A percentile compares a stretch with the other conserved stretches of the same genome.
These are phyloP conservation scores for Carpinus fangiana DNA, from an alignment of 306 rosid genomes.

Conservation along the genomic window DNA sequence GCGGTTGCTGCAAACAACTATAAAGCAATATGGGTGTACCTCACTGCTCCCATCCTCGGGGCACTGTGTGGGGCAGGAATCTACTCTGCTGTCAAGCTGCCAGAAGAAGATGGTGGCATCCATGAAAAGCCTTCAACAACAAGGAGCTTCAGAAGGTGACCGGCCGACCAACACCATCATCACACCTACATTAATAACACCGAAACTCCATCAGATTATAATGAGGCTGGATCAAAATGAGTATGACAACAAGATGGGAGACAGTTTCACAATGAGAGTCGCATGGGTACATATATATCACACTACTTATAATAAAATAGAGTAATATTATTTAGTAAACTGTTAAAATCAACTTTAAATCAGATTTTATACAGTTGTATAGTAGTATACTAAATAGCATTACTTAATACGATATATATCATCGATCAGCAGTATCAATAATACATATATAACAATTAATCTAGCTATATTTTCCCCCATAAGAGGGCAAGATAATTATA, in stretches of 20 bases:
- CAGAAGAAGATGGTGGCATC: conserved; percentile 46
- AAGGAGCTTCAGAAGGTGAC: conserved; percentile 64
- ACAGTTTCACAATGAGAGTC: conserved; percentile 2
- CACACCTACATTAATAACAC: conserved; percentile 11
- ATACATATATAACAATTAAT: conserved; percentile 5
- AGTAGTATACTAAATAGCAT: too few species aligned
- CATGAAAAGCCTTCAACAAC: conserved; percentile 40
- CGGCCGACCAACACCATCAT: conserved; percentile 12
- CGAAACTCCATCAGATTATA: conserved; percentile 5
- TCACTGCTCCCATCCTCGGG: conserved; percentile 79
- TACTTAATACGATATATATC: not conserved
- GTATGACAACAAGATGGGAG: conserved; percentile 3
- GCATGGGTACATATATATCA: conserved; percentile 1
- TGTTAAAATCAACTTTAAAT: too few species aligned
- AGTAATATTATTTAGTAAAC: too few species aligned
- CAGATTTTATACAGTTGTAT: too few species aligned
- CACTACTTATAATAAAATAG: not conserved
- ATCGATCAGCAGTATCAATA: conserved; percentile 6
- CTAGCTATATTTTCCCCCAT: not conserved
- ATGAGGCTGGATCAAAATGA: conserved; percentile 4
- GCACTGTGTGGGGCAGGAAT: conserved; percentile 78
- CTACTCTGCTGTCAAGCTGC: conserved; percentile 70
- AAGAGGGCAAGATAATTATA: not conserved
- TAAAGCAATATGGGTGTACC: conserved; percentile 80
- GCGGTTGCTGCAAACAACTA: conserved; percentile 81